Evolutionary conservation across 192 early-diverging fungal species (phyloP).

Genomic region (Chytriomyces sp.): DNA sequence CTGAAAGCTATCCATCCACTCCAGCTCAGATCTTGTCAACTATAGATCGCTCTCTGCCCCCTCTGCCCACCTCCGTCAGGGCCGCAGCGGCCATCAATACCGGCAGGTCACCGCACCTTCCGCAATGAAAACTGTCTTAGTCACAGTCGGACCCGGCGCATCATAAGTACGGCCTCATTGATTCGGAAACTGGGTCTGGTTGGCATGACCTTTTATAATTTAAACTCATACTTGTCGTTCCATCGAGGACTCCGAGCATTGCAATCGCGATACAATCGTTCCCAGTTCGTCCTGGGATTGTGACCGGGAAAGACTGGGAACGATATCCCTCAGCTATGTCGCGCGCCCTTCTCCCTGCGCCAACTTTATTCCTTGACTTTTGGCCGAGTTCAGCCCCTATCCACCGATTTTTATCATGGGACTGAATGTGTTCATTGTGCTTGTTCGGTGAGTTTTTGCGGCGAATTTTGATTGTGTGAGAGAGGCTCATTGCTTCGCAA

Average conservation of each 20-base stretch:
- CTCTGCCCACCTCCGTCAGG: too few species aligned
- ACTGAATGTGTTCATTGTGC: slow-evolving; percentile 69
- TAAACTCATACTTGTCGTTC: slow-evolving; percentile 62
- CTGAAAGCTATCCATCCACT: not conserved
- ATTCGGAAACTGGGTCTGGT: slow-evolving; percentile 54
- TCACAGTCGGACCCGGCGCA: slow-evolving; percentile 36
- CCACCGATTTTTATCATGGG: slow-evolving; percentile 73
- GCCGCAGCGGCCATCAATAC: too few species aligned
- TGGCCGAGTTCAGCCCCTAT: slow-evolving; percentile 66
- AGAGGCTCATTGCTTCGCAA: slow-evolving; percentile 74
- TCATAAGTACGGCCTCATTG: slow-evolving; percentile 16
- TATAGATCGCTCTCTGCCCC: too few species aligned
- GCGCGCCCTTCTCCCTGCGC: slow-evolving; percentile 51
- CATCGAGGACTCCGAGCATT: slow-evolving; percentile 64
- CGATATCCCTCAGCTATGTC: slow-evolving; percentile 66
- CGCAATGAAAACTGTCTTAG: not conserved
- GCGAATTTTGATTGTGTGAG: not conserved
- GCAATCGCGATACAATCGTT: slow-evolving; percentile 70
- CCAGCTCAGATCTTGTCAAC: too few species aligned
- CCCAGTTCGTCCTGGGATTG: slow-evolving; percentile 65
- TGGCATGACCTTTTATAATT: slow-evolving; percentile 66
- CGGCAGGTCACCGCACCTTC: not conserved
- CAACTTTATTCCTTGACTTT: slow-evolving; percentile 61
- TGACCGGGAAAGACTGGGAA: slow-evolving; percentile 68
- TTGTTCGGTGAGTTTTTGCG: slow-evolving; percentile 33